Conservation (phyloP, 2,329 filamentous ascomycete species). For the Exophiala viscosa region DNA sequence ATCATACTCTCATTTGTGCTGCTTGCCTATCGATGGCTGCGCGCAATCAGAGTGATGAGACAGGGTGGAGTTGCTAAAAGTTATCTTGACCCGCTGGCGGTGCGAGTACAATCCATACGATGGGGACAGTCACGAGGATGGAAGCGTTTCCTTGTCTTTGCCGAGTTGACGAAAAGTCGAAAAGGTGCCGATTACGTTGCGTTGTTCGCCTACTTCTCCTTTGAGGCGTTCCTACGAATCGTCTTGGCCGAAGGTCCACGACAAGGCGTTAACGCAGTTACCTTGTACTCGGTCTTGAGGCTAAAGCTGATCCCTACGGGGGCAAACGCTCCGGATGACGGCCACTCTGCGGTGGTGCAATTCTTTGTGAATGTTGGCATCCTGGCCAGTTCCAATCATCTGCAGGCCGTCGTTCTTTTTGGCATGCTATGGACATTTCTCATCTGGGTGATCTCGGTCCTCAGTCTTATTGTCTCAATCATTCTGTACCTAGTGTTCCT, state of each 20-base stretch:
- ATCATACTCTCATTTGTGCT: conserved; percentile 89
- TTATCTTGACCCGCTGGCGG: conserved; percentile 84
- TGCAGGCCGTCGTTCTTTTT: conserved; percentile 76
- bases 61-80: conserved; percentile 84
- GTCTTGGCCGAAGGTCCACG: conserved; percentile 88
- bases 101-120: conserved; percentile 78
- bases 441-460: conserved; percentile 78
- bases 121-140: conserved; percentile 71
- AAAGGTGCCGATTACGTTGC: conserved; percentile 89
- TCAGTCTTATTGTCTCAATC: conserved; percentile 68
- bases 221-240: conserved; percentile 80
- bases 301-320: conserved; percentile 66
- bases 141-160: conserved; percentile 87
- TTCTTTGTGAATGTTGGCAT: conserved; percentile 80
- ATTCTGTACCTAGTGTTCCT: conserved; percentile 84
- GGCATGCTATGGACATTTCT: conserved; percentile 91
- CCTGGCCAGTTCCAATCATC: conserved; percentile 68
- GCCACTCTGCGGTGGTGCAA: conserved; percentile 63
- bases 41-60: conserved; percentile 74
- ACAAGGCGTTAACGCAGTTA: conserved; percentile 85
- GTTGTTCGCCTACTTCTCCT: conserved; percentile 83
- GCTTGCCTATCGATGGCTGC: conserved; percentile 72
- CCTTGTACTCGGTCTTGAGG: conserved; percentile 77
- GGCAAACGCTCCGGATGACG: conserved; percentile 49
- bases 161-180: conserved; percentile 83